Percentiles rank a stretch among this genome's conserved stretches.
phyloP scores from a whole-genome alignment of 495 filamentous ascomycete genomes.

The Annulohypoxylon moriforme region DNA sequence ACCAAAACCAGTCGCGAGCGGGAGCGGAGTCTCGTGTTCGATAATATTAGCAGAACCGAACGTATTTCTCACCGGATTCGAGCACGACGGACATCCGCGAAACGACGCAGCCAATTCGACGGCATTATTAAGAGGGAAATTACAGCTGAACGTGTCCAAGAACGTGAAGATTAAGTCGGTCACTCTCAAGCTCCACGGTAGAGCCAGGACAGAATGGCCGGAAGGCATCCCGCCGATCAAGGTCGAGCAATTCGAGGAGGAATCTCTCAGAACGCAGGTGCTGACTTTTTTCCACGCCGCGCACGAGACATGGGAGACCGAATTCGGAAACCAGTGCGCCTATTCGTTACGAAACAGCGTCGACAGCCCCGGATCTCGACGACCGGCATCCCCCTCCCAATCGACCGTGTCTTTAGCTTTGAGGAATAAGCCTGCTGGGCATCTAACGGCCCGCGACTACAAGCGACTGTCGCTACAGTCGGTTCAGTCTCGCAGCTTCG shows the following conservation, averaged over 20 bases:
- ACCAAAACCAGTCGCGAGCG: slow-evolving; percentile 78
- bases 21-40: slow-evolving; percentile 76
- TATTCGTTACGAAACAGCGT: slow-evolving; percentile 51
- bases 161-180: slow-evolving; percentile 95
- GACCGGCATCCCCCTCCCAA: slow-evolving; percentile 27
- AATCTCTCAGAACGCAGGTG: slow-evolving; percentile 78
- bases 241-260: slow-evolving; percentile 82
- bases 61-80: slow-evolving; percentile 90
- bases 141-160: slow-evolving; percentile 86
- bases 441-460: slow-evolving; percentile 59
- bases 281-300: slow-evolving; percentile 87
- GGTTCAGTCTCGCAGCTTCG: slow-evolving; percentile 86
- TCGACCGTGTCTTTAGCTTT: slow-evolving; percentile 44
- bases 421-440: slow-evolving; percentile 41
- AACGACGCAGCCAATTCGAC: slow-evolving; percentile 68
- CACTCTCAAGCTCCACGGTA: slow-evolving; percentile 84
- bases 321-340: slow-evolving; percentile 70
- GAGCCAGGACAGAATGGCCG: slow-evolving; percentile 93
- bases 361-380: slow-evolving; percentile 37
- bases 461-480: slow-evolving; percentile 80
- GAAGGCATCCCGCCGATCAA: slow-evolving; percentile 96
- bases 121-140: slow-evolving; percentile 85
- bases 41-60: slow-evolving; percentile 88
- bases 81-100: slow-evolving; percentile 76
- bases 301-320: slow-evolving; percentile 62